Base-by-base conservation (phyloP, 441 rosid genomes). In the Gossypium davidsonii region DNA sequence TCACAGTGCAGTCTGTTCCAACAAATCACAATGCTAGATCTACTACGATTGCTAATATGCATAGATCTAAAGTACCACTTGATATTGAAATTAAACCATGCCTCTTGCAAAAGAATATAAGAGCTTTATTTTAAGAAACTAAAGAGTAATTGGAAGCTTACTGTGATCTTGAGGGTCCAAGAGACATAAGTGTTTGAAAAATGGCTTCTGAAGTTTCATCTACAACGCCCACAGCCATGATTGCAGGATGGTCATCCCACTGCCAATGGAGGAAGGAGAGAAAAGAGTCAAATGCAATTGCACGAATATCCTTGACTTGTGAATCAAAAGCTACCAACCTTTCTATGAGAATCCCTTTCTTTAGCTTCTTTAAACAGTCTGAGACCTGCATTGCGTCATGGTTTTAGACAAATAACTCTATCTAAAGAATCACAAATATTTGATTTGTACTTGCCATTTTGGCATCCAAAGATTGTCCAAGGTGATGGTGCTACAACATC, bases 241-340 rank as follows among this genome's bases (percentile, higher is more conserved):
- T 88, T 71, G 98, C 99, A 70, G 99, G 99, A 85, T 95, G 96
- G 83, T 91, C 98, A 75, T 90, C 95, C 98, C 99, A 91, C 95
- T 91, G 82, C 59, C 46, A 75, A 71, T 64, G 60, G 42, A 72
- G 71, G 34, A 46, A 68, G 46, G 72, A 70, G 42, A 59, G 18
- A 75, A 71, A 10, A 59, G 12, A 57, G 46, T 76, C 7, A 74
- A 51, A 61, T 70, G 69, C 56, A 70, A 67, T 21, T 53, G 51
- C 21, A 39, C 64, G 48, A 44, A 44, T 42, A 82, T 23, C 21
- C 26, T 46, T 20, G 68, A 77, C 57, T 8, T 31, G 17, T 55
- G 48, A 72, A 77, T 57, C 59, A 58, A 51, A 81, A 78, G 79
- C 49, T 61, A 81, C 88, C 61, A 64, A 94, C 99, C 91, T 79